Base-by-base conservation (phyloP, 352 stramenopile genomes). In the Phytopythium litorale region DNA sequence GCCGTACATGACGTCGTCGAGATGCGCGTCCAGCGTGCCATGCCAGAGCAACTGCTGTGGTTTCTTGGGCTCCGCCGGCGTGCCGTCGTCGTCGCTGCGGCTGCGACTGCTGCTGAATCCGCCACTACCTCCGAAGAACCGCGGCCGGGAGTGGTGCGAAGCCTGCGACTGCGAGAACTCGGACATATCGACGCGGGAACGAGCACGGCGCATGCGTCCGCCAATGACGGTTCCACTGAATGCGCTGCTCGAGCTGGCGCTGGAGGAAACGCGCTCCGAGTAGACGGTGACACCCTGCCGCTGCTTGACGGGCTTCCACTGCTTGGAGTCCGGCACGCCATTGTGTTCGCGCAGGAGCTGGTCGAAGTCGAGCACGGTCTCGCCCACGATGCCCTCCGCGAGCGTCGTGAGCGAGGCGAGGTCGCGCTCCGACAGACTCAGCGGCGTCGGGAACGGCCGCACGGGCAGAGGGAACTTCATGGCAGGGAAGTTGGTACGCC, bases 1-100 rank as follows among this genome's bases (percentile, higher is more conserved):
- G 19, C 66, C 70, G 45, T 77, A 77, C 70, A 77, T 72, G 53
- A 77, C 42, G 37, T 77, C 70, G 33, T 77, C 70, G 0, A 77
- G 58, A 4, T 72, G 60, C 13, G 63, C 70, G 15, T 74, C 60
- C 2, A 77, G 57, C 1, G 67, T 62, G 1, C 67, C 70, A 55
- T 73, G 68, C 70, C 66, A 74, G 25, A 60, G 57, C 63, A 74
- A 64, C 25, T 72, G 70, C 6, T 60, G 63, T 21, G 56, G 8
- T 43, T 65, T 56, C 23, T 66, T 66, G 6, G 40, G 16, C 11
- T 68, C 56, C 9, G 5, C 38, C 11, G 21, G 49, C 0, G 56
- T 43, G 23, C 58, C 55, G 4, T 40, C 32, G 21, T 37, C 55
- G 40, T 33, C 53, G 3, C 37, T 40, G 32, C 51, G 51, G 3